phyloP scores from a whole-genome alignment of 352 stramenopile genomes.

The Phytopythium sindhum region DNA sequence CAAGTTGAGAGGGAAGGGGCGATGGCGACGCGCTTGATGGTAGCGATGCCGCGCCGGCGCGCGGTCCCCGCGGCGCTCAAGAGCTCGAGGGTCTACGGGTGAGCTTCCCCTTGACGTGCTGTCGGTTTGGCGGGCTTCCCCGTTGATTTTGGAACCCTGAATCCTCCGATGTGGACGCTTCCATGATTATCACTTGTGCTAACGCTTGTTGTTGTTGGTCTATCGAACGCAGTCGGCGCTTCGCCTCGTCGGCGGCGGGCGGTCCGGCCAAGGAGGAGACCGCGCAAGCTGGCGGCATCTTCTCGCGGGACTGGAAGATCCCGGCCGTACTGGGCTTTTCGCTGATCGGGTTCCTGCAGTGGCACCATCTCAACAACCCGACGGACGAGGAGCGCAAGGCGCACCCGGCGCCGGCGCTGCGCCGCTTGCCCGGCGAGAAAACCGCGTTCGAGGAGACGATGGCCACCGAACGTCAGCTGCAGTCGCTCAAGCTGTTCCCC shows the following conservation, averaged over 20 bases:
- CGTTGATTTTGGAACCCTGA: neutral
- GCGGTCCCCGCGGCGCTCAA: neutral
- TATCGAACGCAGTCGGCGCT: conserved; percentile 3
- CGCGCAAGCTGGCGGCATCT: conserved; percentile 9
- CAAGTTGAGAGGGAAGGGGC: neutral
- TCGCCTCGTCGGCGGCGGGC: conserved; percentile 8
- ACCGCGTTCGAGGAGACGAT: conserved; percentile 67
- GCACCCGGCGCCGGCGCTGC: conserved; percentile 42
- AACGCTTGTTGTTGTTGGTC: neutral
- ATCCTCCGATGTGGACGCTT: neutral
- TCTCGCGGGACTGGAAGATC: conserved; percentile 59
- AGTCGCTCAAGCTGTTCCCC: conserved; percentile 73
- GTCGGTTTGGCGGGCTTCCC: neutral
- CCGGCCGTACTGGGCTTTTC: conserved; percentile 58
- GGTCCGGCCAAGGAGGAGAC: neutral
- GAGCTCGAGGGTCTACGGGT: neutral
- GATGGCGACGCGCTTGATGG: conserved; percentile 4
- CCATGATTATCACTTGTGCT: neutral
- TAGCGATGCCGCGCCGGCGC: conserved; percentile 3
- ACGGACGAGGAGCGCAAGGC: conserved; percentile 63
- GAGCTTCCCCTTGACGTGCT: neutral
- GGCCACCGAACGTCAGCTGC: conserved; percentile 64
- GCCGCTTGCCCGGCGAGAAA: conserved; percentile 43
- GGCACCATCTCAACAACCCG: conserved; percentile 60
- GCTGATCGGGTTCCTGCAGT: conserved; percentile 70